Percentiles rank a stretch among this genome's conserved stretches.
Conservation (phyloP, 306 rosid species). For the Ceratonia siliqua region DNA sequence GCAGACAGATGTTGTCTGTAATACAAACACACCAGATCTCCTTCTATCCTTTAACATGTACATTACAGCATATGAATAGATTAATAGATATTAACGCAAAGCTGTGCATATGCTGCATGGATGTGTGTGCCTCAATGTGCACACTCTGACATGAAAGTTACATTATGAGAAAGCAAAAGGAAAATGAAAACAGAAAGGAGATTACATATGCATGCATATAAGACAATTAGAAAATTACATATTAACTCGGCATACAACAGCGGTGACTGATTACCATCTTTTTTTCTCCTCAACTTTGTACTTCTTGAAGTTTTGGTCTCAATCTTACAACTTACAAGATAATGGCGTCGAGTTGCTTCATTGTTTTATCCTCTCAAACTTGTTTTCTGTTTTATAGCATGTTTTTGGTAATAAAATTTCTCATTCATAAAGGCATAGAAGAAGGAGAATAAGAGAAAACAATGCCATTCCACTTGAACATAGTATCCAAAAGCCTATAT, state of each 20-base stretch:
- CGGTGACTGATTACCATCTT: not conserved
- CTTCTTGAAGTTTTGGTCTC: not conserved
- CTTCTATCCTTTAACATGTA: not conserved
- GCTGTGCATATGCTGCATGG: not conserved
- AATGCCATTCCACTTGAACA: not conserved
- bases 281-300: not conserved
- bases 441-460: not conserved
- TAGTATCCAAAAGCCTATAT: slow-evolving; percentile 7
- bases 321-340: not conserved
- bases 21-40: too few relatives aligned
- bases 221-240: not conserved
- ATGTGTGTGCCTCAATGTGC: not conserved
- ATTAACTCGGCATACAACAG: not conserved
- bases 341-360: not conserved
- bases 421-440: not conserved
- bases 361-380: not conserved
- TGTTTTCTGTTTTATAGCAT: not conserved
- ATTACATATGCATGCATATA: not conserved
- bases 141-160: not conserved
- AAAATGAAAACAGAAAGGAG: not conserved
- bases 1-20: too few relatives aligned
- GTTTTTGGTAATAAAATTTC: not conserved
- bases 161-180: not conserved
- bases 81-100: not conserved
- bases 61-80: not conserved